A percentile compares a stretch with the other conserved stretches of the same genome.
Evolutionary conservation across 1,284 basidiomycete genomes (phyloP).

Genomic region (Coniophora puteana): DNA sequence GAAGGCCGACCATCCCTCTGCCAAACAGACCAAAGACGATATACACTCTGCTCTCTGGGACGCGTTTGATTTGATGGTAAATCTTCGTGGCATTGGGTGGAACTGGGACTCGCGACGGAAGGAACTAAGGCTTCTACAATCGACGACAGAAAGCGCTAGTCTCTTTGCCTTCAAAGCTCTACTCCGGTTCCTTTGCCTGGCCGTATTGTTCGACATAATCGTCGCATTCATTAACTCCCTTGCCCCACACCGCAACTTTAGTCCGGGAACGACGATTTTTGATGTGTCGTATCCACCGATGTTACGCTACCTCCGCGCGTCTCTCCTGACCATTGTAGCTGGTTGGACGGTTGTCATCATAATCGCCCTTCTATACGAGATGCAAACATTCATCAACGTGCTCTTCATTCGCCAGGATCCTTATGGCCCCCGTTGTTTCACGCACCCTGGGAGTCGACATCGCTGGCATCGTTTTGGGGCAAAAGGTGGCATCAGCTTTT

Average conservation of each 20-base stretch:
- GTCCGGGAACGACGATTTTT: conserved; percentile 45
- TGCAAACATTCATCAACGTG: conserved; percentile 40
- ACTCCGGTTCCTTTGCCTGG: not conserved
- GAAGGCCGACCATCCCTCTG: not conserved
- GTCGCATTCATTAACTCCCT: not conserved
- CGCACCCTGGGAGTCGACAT: conserved; percentile 35
- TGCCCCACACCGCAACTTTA: not conserved
- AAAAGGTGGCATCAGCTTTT: conserved; percentile 44
- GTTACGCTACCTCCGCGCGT: conserved; percentile 41
- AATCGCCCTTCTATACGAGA: conserved; percentile 41
- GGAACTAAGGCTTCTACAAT: too few species aligned
- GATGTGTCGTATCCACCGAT: conserved; percentile 37
- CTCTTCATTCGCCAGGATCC: conserved; percentile 31
- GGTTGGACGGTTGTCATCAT: conserved; percentile 38
- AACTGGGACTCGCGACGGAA: not conserved
- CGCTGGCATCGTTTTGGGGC: conserved; percentile 40
- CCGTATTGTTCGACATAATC: not conserved
- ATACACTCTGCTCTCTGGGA: not conserved
- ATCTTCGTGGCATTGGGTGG: conserved; percentile 1
- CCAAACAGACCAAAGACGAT: not conserved
- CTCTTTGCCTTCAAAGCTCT: not conserved
- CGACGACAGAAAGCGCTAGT: too few species aligned
- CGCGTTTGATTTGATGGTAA: conserved; percentile 1
- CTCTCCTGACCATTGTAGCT: conserved; percentile 34
- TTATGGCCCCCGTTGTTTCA: conserved; percentile 41